Base-by-base conservation (phyloP, 1,139 yeast species). In the Yamadazyma membranifaciens region DNA sequence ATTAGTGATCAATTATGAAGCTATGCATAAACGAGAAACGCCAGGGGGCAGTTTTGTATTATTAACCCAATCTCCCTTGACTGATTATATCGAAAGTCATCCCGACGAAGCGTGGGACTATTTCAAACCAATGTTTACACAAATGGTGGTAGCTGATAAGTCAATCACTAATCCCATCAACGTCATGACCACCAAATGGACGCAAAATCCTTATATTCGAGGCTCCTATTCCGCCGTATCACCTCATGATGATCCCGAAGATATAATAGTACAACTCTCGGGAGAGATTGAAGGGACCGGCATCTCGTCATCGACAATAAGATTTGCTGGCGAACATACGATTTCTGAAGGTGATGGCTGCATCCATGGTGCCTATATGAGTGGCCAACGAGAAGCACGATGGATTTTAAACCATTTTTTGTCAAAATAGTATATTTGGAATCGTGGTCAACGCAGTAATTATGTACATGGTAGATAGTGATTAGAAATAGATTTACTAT, bases 301-400 rank as follows among this genome's bases (percentile, higher is more conserved):
- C 1, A 42, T 69, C 28, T 49, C 58, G 4, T 51, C 59, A n/a
- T 51, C 59, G 7, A 62, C 71, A 12, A 67, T 87, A 5, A 66
- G 92, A 39, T 87, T 87, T 65, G 95, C 95, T 0, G 96, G 96
- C 10, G 96, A 87, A 58, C 95, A 86, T 55, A 80, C 94, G 1
- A 74, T 77, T 17, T 63, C 73, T 51, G 87, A 83, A 45, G 95
- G 95, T 6, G 81, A 83, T 28, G 96, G 95, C 0, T 87, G 95
- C 63, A 89, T 83, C 5, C 92, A 87, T 61, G 87, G 89, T 31
- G 88, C 89, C 10, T 80, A 84, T 77, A 60, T 63, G 48, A 77
- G 87, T 53, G 96, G 95, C 1, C 59, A 58, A 42, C 73, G 94
- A 48, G 95, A 86, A 50, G 94, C 91, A 4, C 43, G 55, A 20